Percentiles rank a stretch among this genome's conserved stretches.
Conservation (phyloP, 768 basidiomycete species). For the Stropharia rugosoannulata region DNA sequence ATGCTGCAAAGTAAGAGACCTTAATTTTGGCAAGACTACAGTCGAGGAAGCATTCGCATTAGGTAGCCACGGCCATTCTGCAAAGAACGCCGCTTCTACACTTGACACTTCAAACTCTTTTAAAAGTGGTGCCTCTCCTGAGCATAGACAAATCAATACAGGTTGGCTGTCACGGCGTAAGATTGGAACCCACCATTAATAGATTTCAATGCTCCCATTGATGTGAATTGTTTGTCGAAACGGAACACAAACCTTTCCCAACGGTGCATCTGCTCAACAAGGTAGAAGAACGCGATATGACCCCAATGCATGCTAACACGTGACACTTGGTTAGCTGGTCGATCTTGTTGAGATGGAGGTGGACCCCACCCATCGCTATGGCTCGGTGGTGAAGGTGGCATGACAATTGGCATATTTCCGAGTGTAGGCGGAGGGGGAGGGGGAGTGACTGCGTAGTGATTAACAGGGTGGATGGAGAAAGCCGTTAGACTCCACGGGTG, state of each 20-base stretch:
- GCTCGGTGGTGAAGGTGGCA: conserved; percentile 42
- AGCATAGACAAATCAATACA: conserved; percentile 10
- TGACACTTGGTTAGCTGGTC: conserved; percentile 26
- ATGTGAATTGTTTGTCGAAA: conserved; percentile 75
- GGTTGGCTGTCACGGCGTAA: conserved; percentile 6
- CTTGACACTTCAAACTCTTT: conserved; percentile 79
- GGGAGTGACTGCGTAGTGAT: conserved; percentile 38
- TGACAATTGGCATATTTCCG: conserved; percentile 31
- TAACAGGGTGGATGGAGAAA: conserved; percentile 25
- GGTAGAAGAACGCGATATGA: conserved; percentile 75
- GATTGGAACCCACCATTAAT: conserved; percentile 54
- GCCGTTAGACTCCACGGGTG: conserved; percentile 33
- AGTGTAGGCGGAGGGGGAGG: conserved; percentile 27
- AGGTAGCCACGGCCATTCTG: conserved; percentile 78
- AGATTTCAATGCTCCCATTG: conserved; percentile 70
- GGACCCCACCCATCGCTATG: conserved; percentile 39
- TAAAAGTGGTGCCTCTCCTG: conserved; percentile 72
- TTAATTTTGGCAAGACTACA: conserved; percentile 44
- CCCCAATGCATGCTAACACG: conserved; percentile 71
- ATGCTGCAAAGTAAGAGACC: conserved; percentile 63
- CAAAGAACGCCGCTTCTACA: conserved; percentile 57
- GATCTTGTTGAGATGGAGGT: conserved; percentile 14
- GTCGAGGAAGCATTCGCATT: conserved; percentile 34
- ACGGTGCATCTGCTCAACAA: conserved; percentile 77
- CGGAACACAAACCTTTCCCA: conserved; percentile 83